Evolutionary conservation across 306 rosid genomes (phyloP), one percentile per base, ranked within the genome.

Genomic region (Urtica urens): DNA sequence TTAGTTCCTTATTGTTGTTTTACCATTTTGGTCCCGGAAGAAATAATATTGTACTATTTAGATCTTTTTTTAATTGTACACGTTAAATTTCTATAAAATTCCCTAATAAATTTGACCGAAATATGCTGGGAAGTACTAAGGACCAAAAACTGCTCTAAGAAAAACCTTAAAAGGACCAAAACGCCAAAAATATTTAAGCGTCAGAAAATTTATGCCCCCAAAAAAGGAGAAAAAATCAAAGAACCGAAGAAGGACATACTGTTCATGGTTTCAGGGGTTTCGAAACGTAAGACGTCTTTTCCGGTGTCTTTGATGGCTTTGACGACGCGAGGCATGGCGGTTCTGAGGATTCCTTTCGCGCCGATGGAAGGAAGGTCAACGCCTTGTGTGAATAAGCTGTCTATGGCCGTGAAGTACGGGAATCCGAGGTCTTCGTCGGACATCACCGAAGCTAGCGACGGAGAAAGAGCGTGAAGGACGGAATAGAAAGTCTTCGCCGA

Each of bases 391-490:
- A 46, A 74, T 13, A 74, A 69, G 3, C 76, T 50, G 45, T 74
- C 76, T 3, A 74, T 60, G 45, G 72, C 63, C 1, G 68, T 64
- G 57, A 74, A 64, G 64, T 56, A 42, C 6, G 72, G 63, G 25
- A 74, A 69, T 23, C 76, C 76, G 4, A 58, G 59, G 15, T 64
- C 35, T 17, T 20, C 23, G 25, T 71, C 55, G 16, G 23, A 18
- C 51, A 59, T 49, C 5, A 57, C 4, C 1, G 22, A 41, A 33
- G 56, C 58, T 0, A 71, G 60, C 6, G 58, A 34, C 3, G 80
- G 80, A 29, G 60, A 3, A 34, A 74, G 38, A 1, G 67, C 47
- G 8, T 46, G 76, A 14, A 74, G 19, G 14, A 69, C 57, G 2
- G 58, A 52, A 35, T 46, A 56, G 3, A 60, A 14, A 7, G 72